Base-by-base conservation (phyloP, 495 filamentous ascomycete species). In the Xylaria intraflava region DNA sequence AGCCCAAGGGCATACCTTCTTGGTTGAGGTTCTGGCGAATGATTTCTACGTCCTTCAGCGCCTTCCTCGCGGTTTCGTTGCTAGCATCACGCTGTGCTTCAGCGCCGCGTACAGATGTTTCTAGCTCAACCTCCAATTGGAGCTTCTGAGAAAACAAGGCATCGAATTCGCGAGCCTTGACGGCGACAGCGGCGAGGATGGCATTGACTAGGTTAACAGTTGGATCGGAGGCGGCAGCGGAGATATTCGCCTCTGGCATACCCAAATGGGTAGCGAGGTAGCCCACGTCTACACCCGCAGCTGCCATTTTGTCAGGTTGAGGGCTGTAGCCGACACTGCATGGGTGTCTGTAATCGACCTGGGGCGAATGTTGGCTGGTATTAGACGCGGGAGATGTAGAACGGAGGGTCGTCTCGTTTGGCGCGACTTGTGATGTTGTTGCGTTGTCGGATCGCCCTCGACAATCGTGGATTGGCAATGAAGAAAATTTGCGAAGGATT, bases 111-210 rank as follows among this genome's bases (percentile, higher is more conserved):
- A 94, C 84, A 23, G 85, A 83, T 70, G 86, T 91, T 67, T 97
- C 93, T 9, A 97, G 76, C 72, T 97, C 93, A n/a, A 97, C 89
- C 51, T 90, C 88, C 14, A 87, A 66, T 46, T 86, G 85, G 40
- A 95, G 78, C 68, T 95, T 96, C 40, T 93, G 86, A 6, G 91
- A 83, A 54, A 81, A 83, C 12, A 92, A 69, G 35, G 83, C 79
- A 59, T 96, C 89, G 58, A 80, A 79, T 58, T 95, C 90, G 43
- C 81, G 85, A 26, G 88, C 86, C 69, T 89, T 94, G 26, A 74
- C 73, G 20, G 82, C 76, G 44, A 96, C 79, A 3, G 78, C 77
- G 10, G 77, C 69, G 12, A 96, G 72, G 26, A 96, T 74, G 30
- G 77, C 70, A 43, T 76, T 78, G 45, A 95, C 86, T 14, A 95